These are phyloP conservation scores for Ananas comosus DNA, from an alignment of 176 grass and related monocot genomes.

Conservation along the genomic window DNA sequence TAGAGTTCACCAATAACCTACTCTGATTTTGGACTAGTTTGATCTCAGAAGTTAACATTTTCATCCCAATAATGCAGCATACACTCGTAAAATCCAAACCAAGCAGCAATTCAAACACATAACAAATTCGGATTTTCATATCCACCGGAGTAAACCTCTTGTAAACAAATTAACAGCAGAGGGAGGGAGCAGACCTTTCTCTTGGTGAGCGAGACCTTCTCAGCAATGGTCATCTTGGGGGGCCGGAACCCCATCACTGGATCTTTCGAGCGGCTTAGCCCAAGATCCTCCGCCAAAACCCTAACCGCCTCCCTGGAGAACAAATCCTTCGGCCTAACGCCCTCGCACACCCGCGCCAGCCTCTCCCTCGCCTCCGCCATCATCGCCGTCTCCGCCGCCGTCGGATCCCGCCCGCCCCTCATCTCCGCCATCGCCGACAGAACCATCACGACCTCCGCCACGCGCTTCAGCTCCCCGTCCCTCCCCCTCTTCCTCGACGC, in stretches of 20 bases:
- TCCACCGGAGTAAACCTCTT: background rate
- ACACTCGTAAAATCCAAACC: background rate
- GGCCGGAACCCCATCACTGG: conserved; percentile 64
- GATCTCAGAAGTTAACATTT: conserved; percentile 5
- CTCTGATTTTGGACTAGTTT: background rate
- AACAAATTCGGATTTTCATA: background rate
- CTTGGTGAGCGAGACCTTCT: conserved; percentile 82
- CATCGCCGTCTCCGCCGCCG: conserved; percentile 67
- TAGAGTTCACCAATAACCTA: too few relatives aligned
- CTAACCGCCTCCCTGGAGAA: conserved; percentile 78
- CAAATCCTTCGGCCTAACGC: conserved; percentile 78
- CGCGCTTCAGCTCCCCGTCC: conserved; percentile 45
- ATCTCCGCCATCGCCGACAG: conserved; percentile 65
- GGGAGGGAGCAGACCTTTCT: conserved; percentile 47
- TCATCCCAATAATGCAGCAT: background rate
- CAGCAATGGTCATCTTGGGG: conserved; percentile 71
- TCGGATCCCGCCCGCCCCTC: conserved; percentile 68
- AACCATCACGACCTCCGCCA: conserved; percentile 95
- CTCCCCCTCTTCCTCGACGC: conserved; percentile 16
- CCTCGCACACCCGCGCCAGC: conserved; percentile 38
- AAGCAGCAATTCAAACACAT: conserved; percentile 4
- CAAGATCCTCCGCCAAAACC: conserved; percentile 83
- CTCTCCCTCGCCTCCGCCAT: conserved; percentile 67
- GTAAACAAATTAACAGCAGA: background rate
- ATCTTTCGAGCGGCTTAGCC: conserved; percentile 68